Conservation (phyloP, 148 eudicot species). For the Fagopyrum homotropicum region DNA sequence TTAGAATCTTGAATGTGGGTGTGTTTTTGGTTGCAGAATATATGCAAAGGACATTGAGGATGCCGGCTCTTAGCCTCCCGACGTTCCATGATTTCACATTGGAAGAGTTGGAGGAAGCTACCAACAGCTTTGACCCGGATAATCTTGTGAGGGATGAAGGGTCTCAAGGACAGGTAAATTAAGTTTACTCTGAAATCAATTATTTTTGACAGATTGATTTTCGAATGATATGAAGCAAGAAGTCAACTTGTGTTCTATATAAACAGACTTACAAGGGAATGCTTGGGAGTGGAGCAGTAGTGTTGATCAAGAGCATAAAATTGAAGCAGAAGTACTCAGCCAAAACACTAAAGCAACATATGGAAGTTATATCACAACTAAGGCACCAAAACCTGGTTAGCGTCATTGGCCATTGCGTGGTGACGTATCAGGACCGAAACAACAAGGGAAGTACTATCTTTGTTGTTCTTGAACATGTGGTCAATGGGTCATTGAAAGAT, state of each 20-base stretch:
- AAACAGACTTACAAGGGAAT: slow-evolving; percentile 64
- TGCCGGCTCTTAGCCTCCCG: slow-evolving; percentile 58
- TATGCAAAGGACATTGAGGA: slow-evolving; percentile 44
- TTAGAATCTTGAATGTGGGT: not conserved
- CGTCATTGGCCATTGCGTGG: slow-evolving; percentile 76
- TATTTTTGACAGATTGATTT: not conserved
- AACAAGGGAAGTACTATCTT: slow-evolving; percentile 50
- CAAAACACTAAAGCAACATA: slow-evolving; percentile 57
- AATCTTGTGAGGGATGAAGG: slow-evolving; percentile 51
- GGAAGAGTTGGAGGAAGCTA: slow-evolving; percentile 84
- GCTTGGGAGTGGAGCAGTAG: slow-evolving; percentile 59
- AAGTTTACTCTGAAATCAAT: not conserved
- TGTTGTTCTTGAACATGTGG: slow-evolving; percentile 57
- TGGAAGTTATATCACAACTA: slow-evolving; percentile 68
- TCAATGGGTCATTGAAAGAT: slow-evolving; percentile 70
- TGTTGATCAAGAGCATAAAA: slow-evolving; percentile 58
- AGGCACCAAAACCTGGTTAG: slow-evolving; percentile 72
- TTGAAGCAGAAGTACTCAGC: slow-evolving; percentile 66
- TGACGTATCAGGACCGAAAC: slow-evolving; percentile 49
- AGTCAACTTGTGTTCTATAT: not conserved
- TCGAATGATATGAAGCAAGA: not conserved
- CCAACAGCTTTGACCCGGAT: slow-evolving; percentile 58
- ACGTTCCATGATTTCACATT: slow-evolving; percentile 54
- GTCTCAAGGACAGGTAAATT: slow-evolving; percentile 59
- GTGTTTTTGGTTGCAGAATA: slow-evolving; percentile 34